Conservation (phyloP, 495 filamentous ascomycete genomes). For the Geopyxis carbonaria region DNA sequence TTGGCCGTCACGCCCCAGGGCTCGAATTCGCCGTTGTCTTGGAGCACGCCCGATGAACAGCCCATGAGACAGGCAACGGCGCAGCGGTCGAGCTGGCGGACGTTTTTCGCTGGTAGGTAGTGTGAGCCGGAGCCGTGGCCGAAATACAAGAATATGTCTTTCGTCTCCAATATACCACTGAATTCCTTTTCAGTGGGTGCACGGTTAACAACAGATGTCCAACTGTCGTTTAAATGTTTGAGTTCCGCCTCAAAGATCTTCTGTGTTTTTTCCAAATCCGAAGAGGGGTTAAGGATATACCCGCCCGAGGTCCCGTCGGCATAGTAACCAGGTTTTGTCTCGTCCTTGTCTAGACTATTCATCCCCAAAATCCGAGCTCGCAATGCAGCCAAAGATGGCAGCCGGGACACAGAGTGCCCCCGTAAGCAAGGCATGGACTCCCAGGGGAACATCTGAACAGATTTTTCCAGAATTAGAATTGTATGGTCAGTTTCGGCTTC, state of each 20-base stretch:
- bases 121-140: constrained; percentile 92
- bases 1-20: constrained; percentile 75
- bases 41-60: constrained; percentile 61
- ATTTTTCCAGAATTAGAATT: constrained; percentile 82
- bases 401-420: constrained; percentile 59
- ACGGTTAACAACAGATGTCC: constrained; percentile 47
- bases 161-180: constrained; percentile 38
- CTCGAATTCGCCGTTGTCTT: constrained; percentile 73
- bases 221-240: constrained; percentile 32
- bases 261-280: constrained; percentile 67
- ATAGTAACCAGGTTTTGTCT: constrained; percentile 32
- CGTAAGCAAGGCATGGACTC: constrained; percentile 80
- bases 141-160: constrained; percentile 72
- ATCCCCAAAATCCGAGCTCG: constrained; percentile 46
- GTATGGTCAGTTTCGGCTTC: constrained; percentile 46
- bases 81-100: constrained; percentile 57
- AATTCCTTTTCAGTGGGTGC: constrained; percentile 66
- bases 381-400: constrained; percentile 68
- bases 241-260: constrained; percentile 49
- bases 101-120: constrained; percentile 65
- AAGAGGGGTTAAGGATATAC: constrained; percentile 75
- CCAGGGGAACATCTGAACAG: constrained; percentile 83
- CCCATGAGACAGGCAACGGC: constrained; percentile 84
- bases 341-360: constrained; percentile 22
- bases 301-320: constrained; percentile 46